A percentile compares a stretch with the other conserved stretches of the same genome.
Conservation (phyloP, 1,139 yeast species). For the Scheffersomyces cryptocercus region DNA sequence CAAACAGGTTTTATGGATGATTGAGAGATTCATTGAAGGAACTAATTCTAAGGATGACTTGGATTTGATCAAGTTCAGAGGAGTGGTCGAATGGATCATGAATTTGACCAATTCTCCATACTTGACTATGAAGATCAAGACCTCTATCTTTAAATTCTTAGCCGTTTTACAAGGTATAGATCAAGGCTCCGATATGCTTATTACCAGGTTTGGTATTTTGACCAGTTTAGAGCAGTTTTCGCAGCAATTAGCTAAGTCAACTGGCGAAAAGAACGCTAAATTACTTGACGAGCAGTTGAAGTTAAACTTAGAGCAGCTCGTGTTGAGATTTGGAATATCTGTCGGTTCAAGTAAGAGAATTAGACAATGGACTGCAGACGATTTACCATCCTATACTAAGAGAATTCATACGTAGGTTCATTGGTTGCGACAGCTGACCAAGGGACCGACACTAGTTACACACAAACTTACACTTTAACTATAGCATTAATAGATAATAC, state of each 20-base stretch:
- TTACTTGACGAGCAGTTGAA: conserved; percentile 34
- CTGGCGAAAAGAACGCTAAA: conserved; percentile 9
- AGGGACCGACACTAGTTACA: no score
- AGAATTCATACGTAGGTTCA: conserved; percentile 28
- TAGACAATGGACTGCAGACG: conserved; percentile 60
- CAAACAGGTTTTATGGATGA: conserved; percentile 67
- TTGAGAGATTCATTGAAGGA: conserved; percentile 50
- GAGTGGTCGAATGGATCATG: conserved; percentile 67
- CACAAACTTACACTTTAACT: no score
- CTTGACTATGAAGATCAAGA: conserved; percentile 38
- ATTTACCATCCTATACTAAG: conserved; percentile 43
- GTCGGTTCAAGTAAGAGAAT: conserved; percentile 53
- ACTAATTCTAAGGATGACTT: conserved; percentile 52
- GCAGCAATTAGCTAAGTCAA: conserved; percentile 12
- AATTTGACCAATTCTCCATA: conserved; percentile 56
- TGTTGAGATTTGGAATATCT: conserved; percentile 44
- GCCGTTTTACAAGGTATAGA: conserved; percentile 54
- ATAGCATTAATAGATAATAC: no score
- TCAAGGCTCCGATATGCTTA: conserved; percentile 60
- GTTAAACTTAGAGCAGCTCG: conserved; percentile 48
- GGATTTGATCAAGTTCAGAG: conserved; percentile 47
- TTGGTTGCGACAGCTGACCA: no score
- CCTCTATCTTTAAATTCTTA: conserved; percentile 43
- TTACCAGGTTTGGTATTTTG: conserved; percentile 64
- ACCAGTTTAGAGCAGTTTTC: conserved; percentile 48